A percentile compares a stretch with the other conserved stretches of the same genome.
These are phyloP conservation scores for Entomortierella parvispora DNA, from an alignment of 192 early-diverging fungal species.

Conservation along the genomic window DNA sequence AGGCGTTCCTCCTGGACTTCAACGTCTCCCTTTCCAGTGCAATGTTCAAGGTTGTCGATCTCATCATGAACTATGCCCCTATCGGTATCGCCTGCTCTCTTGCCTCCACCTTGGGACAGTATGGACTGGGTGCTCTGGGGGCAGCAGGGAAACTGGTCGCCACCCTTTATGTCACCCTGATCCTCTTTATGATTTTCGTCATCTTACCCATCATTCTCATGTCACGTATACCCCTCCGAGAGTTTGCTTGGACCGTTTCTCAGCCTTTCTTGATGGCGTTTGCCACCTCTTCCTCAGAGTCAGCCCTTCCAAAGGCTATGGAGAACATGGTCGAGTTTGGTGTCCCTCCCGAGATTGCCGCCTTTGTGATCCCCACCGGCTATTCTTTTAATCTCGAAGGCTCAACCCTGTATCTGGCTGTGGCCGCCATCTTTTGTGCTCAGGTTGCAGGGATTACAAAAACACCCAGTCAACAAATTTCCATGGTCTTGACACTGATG, in stretches of 20 bases:
- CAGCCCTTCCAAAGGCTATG: conserved; percentile 75
- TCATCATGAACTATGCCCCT: conserved; percentile 75
- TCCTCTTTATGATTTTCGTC: conserved; percentile 66
- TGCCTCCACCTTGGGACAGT: conserved; percentile 67
- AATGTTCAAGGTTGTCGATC: conserved; percentile 72
- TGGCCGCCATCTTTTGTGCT: conserved; percentile 75
- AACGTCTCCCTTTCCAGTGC: conserved; percentile 63
- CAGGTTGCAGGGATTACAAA: conserved; percentile 66
- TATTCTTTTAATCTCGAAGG: conserved; percentile 86
- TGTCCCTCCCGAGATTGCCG: conserved; percentile 69
- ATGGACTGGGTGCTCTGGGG: conserved; percentile 66
- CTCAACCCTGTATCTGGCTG: conserved; percentile 76
- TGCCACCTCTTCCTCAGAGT: conserved; percentile 77
- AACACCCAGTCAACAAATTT: conserved; percentile 66
- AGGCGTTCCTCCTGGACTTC: conserved; percentile 62
- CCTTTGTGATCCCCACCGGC: conserved; percentile 75
- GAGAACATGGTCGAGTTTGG: conserved; percentile 76
- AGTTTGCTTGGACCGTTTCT: conserved; percentile 60
- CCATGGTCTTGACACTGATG: conserved; percentile 74
- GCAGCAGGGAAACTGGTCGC: conserved; percentile 75
- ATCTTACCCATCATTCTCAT: conserved; percentile 69
- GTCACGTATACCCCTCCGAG: conserved; percentile 61
- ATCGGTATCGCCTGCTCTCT: conserved; percentile 73
- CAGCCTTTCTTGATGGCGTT: conserved; percentile 79
- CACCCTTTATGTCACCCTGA: conserved; percentile 65